phyloP scores from a whole-genome alignment of 345 rosid species.

The Microthlaspi erraticum region DNA sequence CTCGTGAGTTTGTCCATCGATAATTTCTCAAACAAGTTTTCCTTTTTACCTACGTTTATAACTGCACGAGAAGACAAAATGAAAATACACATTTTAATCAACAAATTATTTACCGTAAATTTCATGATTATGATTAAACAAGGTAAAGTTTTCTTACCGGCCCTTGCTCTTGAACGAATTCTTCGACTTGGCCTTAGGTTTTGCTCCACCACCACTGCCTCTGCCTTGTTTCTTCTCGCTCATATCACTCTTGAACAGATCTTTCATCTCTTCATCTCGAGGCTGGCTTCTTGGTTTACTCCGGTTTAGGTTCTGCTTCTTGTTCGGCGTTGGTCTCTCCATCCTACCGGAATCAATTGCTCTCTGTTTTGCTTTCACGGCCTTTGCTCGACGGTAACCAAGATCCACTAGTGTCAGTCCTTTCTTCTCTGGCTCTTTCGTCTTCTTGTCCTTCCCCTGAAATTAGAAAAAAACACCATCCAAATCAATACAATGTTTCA shows the following conservation, averaged over 20 bases:
- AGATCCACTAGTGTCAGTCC: constrained; percentile 73
- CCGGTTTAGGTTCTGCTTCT: constrained; percentile 56
- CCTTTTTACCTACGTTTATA: constrained; percentile 44
- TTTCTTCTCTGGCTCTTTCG: constrained; percentile 59
- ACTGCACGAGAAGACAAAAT: constrained; percentile 24
- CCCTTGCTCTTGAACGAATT: constrained; percentile 92
- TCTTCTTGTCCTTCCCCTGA: constrained; percentile 58
- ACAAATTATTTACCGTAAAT: constrained; percentile 5
- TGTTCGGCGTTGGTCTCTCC: constrained; percentile 49
- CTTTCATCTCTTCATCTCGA: constrained; percentile 77
- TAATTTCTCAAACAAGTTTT: constrained; percentile 4
- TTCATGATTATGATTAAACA: neutral
- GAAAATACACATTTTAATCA: neutral
- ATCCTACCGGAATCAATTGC: constrained; percentile 74
- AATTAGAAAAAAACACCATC: neutral
- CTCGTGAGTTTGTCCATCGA: constrained; percentile 14
- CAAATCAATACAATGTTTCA: constrained; percentile 20
- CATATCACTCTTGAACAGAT: constrained; percentile 84
- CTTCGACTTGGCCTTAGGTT: constrained; percentile 54
- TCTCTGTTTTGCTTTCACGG: constrained; percentile 76
- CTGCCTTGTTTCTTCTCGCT: constrained; percentile 69
- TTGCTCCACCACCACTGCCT: constrained; percentile 50
- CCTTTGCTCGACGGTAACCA: constrained; percentile 90
- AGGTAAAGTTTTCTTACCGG: constrained; percentile 54
- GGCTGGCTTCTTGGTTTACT: constrained; percentile 59